These are phyloP conservation scores for Usnea hakonensis DNA, from an alignment of 495 filamentous ascomycete species.

Conservation along the genomic window DNA sequence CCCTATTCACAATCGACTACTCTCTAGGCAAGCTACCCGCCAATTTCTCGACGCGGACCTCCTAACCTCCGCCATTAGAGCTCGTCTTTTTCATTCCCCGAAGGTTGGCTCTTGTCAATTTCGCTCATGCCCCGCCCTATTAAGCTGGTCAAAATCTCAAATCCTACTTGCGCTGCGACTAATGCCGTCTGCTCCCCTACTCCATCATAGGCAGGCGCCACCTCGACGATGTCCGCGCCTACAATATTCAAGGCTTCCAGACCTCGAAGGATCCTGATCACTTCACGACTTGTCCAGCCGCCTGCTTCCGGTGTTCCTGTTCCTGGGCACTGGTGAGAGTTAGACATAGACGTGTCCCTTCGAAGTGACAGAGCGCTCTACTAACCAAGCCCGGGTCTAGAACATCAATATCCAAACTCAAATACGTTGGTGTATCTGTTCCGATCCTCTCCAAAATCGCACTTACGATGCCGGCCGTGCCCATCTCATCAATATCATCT, in stretches of 20 bases:
- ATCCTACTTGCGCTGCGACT: slow-evolving; percentile 74
- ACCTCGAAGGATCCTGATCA: slow-evolving; percentile 62
- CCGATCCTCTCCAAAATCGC: slow-evolving; percentile 52
- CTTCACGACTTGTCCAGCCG: slow-evolving; percentile 66
- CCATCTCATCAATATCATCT: slow-evolving; percentile 59
- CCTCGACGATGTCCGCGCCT: slow-evolving; percentile 76
- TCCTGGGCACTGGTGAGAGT: slow-evolving; percentile 38
- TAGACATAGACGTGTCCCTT: neutral
- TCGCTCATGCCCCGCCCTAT: slow-evolving; percentile 48
- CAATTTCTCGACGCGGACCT: too few species aligned
- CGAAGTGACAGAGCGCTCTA: neutral
- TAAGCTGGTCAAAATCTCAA: slow-evolving; percentile 74
- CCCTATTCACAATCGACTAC: too few species aligned
- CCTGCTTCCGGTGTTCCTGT: slow-evolving; percentile 69
- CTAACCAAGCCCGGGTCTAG: slow-evolving; percentile 59
- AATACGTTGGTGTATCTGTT: slow-evolving; percentile 56
- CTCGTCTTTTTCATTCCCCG: neutral
- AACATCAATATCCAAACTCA: slow-evolving; percentile 71
- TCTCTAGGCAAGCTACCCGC: too few species aligned
- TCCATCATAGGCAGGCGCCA: slow-evolving; percentile 79
- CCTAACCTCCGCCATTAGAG: neutral
- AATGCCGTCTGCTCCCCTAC: slow-evolving; percentile 76
- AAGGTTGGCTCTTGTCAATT: slow-evolving; percentile 11
- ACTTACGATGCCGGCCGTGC: slow-evolving; percentile 49
- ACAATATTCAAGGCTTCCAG: slow-evolving; percentile 64